phyloP scores from a whole-genome alignment of 2,329 filamentous ascomycete species.

The Colletotrichum spaethianum region DNA sequence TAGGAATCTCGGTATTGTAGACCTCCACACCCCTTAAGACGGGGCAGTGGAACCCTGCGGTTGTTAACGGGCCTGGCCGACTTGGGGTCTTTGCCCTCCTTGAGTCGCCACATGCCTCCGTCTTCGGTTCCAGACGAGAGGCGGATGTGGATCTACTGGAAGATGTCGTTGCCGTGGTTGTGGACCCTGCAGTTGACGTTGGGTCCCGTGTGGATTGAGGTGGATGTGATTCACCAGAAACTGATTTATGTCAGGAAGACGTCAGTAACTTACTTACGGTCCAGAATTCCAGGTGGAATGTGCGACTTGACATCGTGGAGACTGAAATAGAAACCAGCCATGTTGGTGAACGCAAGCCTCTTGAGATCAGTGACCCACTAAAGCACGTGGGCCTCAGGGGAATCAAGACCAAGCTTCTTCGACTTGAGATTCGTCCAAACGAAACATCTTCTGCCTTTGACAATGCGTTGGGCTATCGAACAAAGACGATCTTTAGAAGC shows the following conservation, averaged over 20 bases:
- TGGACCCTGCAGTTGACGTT: neutral
- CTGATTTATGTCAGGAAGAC: neutral
- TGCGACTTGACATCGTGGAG: neutral
- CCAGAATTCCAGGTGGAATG: neutral
- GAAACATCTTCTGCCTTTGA: neutral
- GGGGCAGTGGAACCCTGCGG: neutral
- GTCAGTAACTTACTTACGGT: neutral
- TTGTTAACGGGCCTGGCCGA: neutral
- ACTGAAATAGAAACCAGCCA: constrained; percentile 19
- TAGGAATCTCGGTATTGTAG: neutral
- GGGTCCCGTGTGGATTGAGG: neutral
- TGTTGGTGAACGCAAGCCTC: constrained; percentile 20
- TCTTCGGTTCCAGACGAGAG: neutral
- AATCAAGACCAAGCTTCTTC: neutral
- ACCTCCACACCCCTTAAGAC: neutral
- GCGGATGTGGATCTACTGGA: constrained; percentile 1
- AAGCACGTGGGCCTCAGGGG: constrained; percentile 2
- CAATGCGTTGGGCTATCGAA: neutral
- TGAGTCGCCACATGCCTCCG: neutral
- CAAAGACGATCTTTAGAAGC: neutral
- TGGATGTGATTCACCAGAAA: neutral
- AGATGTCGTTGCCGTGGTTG: constrained; percentile 4
- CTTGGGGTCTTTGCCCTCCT: neutral
- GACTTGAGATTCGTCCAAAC: neutral
- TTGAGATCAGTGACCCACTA: constrained; percentile 22